Evolutionary conservation across 2,329 filamentous ascomycete genomes (phyloP).

Genomic region (Epichloe glyceriae): DNA sequence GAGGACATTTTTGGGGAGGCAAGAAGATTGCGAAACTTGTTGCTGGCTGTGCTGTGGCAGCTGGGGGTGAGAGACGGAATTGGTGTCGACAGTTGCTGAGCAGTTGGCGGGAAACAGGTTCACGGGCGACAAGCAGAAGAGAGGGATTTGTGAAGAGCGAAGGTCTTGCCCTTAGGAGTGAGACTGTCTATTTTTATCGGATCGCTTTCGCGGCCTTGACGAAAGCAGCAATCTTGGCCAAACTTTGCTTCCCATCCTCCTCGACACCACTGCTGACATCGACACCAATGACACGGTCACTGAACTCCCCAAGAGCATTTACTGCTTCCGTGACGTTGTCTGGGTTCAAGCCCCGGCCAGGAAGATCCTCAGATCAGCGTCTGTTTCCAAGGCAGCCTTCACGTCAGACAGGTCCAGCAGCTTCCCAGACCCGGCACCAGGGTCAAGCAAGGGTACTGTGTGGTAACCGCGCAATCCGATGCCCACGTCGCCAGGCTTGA

Average conservation of each 20-base stretch:
- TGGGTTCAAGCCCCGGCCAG: constrained; percentile 77
- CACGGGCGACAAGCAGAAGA: not conserved
- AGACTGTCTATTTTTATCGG: constrained; percentile 23
- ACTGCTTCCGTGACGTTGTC: constrained; percentile 64
- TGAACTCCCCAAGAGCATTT: constrained; percentile 44
- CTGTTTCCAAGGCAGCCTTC: constrained; percentile 49
- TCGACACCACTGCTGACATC: constrained; percentile 95
- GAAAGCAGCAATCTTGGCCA: constrained; percentile 72
- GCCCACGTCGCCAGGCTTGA: constrained; percentile 62
- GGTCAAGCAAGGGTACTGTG: constrained; percentile 71
- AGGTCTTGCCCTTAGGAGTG: not conserved
- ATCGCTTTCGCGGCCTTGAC: constrained; percentile 58
- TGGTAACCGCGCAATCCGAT: constrained; percentile 70
- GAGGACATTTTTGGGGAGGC: not conserved
- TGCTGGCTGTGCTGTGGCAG: not conserved
- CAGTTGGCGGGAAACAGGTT: not conserved
- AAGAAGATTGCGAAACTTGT: not conserved
- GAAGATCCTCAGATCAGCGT: constrained; percentile 60
- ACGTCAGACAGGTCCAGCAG: constrained; percentile 61
- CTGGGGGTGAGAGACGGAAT: not conserved
- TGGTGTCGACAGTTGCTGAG: not conserved
- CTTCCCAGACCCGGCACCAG: constrained; percentile 72
- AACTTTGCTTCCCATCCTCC: constrained; percentile 63
- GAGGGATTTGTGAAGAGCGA: not conserved
- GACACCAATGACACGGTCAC: constrained; percentile 59